Evolutionary conservation across 768 basidiomycete species (phyloP).

Genomic region (Tricholoma sp.): DNA sequence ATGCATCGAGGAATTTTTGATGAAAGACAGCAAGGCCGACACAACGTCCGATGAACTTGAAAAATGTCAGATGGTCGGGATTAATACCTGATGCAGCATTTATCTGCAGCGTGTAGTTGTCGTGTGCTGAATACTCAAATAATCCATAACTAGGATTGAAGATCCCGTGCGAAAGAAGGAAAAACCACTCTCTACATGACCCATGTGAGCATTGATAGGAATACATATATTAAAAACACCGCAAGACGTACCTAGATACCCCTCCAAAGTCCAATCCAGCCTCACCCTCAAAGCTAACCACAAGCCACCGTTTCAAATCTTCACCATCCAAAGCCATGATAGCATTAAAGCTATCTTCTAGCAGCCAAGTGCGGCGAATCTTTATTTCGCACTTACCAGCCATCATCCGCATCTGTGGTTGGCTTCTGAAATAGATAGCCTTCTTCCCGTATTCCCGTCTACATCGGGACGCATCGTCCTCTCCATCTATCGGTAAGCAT

Average conservation of each 20-base stretch:
- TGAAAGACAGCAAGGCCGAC: slow-evolving; percentile 77
- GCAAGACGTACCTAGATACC: slow-evolving; percentile 52
- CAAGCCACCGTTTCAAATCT: slow-evolving; percentile 64
- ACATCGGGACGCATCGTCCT: slow-evolving; percentile 88
- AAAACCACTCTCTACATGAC: slow-evolving; percentile 72
- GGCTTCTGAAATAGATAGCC: slow-evolving; percentile 88
- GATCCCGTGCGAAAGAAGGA: slow-evolving; percentile 77
- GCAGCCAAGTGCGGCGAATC: slow-evolving; percentile 69
- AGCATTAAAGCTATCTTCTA: slow-evolving; percentile 84
- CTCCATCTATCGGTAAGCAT: slow-evolving; percentile 82
- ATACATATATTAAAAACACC: not conserved
- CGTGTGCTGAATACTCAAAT: slow-evolving; percentile 76
- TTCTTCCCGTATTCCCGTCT: slow-evolving; percentile 91
- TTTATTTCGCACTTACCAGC: slow-evolving; percentile 87
- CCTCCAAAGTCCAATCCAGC: slow-evolving; percentile 79
- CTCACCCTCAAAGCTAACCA: slow-evolving; percentile 76
- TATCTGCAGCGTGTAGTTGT: slow-evolving; percentile 79
- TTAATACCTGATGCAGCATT: slow-evolving; percentile 74
- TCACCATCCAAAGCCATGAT: slow-evolving; percentile 77
- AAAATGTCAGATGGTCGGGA: slow-evolving; percentile 74
- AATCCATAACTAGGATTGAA: slow-evolving; percentile 79
- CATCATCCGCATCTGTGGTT: slow-evolving; percentile 75
- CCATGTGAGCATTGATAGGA: slow-evolving; percentile 5
- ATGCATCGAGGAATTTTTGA: slow-evolving; percentile 71
- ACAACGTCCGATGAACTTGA: slow-evolving; percentile 75